Base-by-base conservation (phyloP, 129 eudicot genomes). In the Arctium lappa region DNA sequence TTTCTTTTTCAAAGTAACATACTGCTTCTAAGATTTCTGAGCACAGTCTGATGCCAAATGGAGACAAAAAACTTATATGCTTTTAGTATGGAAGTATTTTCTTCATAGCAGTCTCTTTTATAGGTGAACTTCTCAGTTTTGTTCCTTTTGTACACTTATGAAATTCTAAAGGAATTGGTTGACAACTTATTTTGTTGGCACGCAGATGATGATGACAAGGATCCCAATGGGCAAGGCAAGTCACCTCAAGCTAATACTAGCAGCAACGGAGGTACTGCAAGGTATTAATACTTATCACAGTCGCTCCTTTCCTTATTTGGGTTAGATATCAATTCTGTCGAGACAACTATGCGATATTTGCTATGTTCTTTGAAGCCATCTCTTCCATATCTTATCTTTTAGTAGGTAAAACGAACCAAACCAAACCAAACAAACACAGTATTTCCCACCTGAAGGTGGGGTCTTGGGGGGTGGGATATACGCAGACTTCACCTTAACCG, bases 221-320 rank as follows among this genome's bases (percentile, higher is more conserved):
- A 10, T 72, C 68, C 48, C 63, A 22, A 69, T 50, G 56, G 39
- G 32, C 65, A 37, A 77, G 79, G 12, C 18, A 80, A 53, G 78
- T 38, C 77, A 37, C 68, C 72, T 74, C 70, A 77, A 70, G 70
- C 32, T 39, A 29, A 73, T 56, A 62, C 69, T 62, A 74, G 74
- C 80, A 74, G 7, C 56, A 81, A 74, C 8, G 42, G 46, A 39
- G 74, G 80, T 82, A 75, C 34, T 33, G 15, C 7, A 86, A 89
- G 96, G 96, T 91, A 86, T 44, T 16, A 10, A 29, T 27, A 31
- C 71, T 18, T 56, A 68, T 62, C 5, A 36, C 56, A 10, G 15
- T 18, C 2, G 44, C 3, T n/a, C 46, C 12, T 37, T 37, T 66
- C 32, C 5, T 6, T 18, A 66, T 66, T n/a, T 60, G 29, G 68